Evolutionary conservation across 805 yeast species (phyloP), one percentile per base, ranked within the genome.

Genomic region (Schwanniomyces occidentalis): DNA sequence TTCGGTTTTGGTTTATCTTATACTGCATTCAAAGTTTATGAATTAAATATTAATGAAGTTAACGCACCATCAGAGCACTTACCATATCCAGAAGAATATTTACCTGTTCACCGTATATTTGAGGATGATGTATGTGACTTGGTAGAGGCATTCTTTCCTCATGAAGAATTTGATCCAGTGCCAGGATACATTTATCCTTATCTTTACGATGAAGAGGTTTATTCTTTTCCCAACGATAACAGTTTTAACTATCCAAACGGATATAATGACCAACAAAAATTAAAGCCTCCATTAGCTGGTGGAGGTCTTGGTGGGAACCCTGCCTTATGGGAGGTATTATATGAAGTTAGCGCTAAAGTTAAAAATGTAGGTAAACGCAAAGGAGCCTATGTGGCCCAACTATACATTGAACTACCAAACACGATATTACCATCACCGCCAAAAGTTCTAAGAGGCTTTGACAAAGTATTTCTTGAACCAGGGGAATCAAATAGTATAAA

Each of bases 1-100:
- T 80, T 80, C 54, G 85, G 85, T 3, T 76, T 51, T 58, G 85
- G 85, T 6, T 56, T 79, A 29, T 74, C 82, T 1, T 79, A 76
- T 49, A 64, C 82, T 3, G 63, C 61, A 19, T 71, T 71, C 40
- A 54, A 48, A 30, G 49, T 65, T 9, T 39, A 46, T 23, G 56
- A 62, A 33, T 52, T 76, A 30, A 52, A 65, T 15, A 69, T 75
- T 22, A 52, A 54, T 14, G 70, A 69, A 42, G 58, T 71, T 2
- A 54, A 58, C 30, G 54, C 71, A 3, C 76, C 76, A 12, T 58
- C 71, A 1, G 69, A 68, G 32, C 71, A 66, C 40, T 52, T 73
- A 28, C 71, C 75, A 3, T 63, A 61, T 23, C 74, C 78, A 1
- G 65, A 64, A 15, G 71, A 69, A 28, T 70, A 73, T 52, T 46